Conservation (phyloP, 306 rosid species). For the Rosa rugosa region DNA sequence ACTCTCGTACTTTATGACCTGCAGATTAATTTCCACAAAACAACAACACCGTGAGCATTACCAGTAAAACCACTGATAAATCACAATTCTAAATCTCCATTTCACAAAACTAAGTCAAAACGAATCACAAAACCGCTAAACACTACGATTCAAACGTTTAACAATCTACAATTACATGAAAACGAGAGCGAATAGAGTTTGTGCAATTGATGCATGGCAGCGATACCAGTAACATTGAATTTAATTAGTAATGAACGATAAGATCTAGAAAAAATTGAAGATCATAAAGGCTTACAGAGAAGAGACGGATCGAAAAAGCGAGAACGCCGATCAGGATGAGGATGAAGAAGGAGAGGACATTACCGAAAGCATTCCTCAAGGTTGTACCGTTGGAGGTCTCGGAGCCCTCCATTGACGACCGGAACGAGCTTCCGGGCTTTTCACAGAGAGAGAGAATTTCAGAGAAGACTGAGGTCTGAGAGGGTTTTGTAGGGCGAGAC, state of each 20-base stretch:
- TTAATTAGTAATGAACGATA: not conserved
- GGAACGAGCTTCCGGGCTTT: slow-evolving; percentile 39
- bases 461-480: slow-evolving; percentile 16
- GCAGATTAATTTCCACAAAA: slow-evolving; percentile 34
- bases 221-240: slow-evolving; percentile 11
- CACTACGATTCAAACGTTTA: not conserved
- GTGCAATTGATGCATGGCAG: slow-evolving; percentile 2
- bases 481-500: slow-evolving; percentile 29
- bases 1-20: slow-evolving; percentile 98
- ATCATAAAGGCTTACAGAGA: slow-evolving; percentile 65
- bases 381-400: slow-evolving; percentile 47
- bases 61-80: not conserved
- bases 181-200: not conserved
- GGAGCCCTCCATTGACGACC: slow-evolving; percentile 95
- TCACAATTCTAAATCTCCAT: not conserved
- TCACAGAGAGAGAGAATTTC: slow-evolving; percentile 20
- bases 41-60: slow-evolving; percentile 11
- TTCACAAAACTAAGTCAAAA: not conserved
- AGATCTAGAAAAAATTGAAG: slow-evolving; percentile 45
- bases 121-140: not conserved
- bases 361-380: slow-evolving; percentile 79
- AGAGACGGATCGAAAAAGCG: slow-evolving; percentile 98
- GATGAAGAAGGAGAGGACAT: slow-evolving; percentile 78
- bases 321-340: slow-evolving; percentile 94
- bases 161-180: not conserved